Evolutionary conservation across 73 alveolate genomes (phyloP), one percentile per base, ranked within the genome.

Genomic region (Symbiodinium pilosum): DNA sequence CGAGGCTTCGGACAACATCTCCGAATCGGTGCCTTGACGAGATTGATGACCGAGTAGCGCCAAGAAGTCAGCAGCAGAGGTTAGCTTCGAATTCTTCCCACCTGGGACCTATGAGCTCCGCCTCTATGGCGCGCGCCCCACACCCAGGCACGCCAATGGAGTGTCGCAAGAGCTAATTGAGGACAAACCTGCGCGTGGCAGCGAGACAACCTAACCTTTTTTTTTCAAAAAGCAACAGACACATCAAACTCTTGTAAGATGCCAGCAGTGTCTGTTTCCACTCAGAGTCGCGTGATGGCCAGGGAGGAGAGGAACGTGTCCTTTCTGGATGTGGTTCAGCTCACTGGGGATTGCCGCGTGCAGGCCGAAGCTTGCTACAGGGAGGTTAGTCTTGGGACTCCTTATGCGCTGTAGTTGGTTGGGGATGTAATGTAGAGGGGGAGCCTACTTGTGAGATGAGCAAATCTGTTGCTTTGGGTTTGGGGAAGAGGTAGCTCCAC

Each of bases 41-140:
- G n/a, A n/a, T n/a, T n/a, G n/a, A n/a, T n/a, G n/a, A n/a, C n/a
- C n/a, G n/a, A n/a, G n/a, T n/a, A n/a, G n/a, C n/a, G n/a, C n/a
- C 34, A 32, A 64, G 32, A 64, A 28, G 16, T 28, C 77, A 0
- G 77, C 7, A 11, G 21, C 36, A 7, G 43, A 71, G 85, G 85
- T 71, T 43, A 71, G 44, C 85, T 71, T 71, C 85, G 41, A n/a
- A 24, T 36, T n/a, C 85, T 71, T 71, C 85, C 85, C 85, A 24
- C 85, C 85, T 5, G 85, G 85, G 32, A 28, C 28, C 85, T 71
- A 71, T 14, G 85, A 71, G 43, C 44, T 71, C 9, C 41, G 85
- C 32, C 85, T 71, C 43, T 36, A 71, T 30, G 34, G 34, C 28
- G 77, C n/a, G n/a, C n/a, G n/a, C n/a, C n/a, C n/a, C n/a, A n/a